These are phyloP conservation scores for Cyclotella sp. DNA, from an alignment of 108 stramenopile genomes.

Conservation along the genomic window DNA sequence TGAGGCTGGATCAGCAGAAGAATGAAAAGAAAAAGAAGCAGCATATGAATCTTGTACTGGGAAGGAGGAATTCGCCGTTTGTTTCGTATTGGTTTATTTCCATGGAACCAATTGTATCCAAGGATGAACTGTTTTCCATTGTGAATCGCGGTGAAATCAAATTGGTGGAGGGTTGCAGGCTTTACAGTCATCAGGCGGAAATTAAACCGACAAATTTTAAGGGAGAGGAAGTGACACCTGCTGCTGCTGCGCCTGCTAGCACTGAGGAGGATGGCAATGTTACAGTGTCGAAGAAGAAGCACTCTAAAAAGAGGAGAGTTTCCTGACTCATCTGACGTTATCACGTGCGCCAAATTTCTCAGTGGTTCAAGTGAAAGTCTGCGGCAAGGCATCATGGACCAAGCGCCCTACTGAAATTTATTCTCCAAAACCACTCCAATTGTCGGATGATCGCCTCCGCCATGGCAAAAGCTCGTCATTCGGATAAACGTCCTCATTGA, in stretches of 20 bases:
- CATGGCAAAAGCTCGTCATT: no score
- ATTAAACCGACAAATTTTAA: slow-evolving; percentile 14
- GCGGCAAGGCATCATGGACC: no score
- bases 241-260: background rate
- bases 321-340: no score
- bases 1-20: slow-evolving; percentile 11
- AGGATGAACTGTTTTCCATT: slow-evolving; percentile 17
- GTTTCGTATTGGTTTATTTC: slow-evolving; percentile 41
- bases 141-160: background rate
- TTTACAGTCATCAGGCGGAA: background rate
- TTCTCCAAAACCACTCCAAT: no score
- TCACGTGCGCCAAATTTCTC: no score
- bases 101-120: slow-evolving; percentile 13
- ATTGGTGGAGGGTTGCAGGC: slow-evolving; percentile 19
- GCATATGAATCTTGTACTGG: slow-evolving; percentile 32
- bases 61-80: slow-evolving; percentile 35
- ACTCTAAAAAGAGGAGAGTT: background rate
- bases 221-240: slow-evolving; percentile 1
- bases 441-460: no score
- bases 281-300: slow-evolving; percentile 15
- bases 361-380: no score
- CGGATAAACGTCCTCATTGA: no score
- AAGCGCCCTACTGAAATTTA: no score
- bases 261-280: slow-evolving; percentile 15
- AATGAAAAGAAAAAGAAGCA: slow-evolving; percentile 29